Conservation (phyloP, 805 yeast species). For the Yarrowia keelungensis region DNA sequence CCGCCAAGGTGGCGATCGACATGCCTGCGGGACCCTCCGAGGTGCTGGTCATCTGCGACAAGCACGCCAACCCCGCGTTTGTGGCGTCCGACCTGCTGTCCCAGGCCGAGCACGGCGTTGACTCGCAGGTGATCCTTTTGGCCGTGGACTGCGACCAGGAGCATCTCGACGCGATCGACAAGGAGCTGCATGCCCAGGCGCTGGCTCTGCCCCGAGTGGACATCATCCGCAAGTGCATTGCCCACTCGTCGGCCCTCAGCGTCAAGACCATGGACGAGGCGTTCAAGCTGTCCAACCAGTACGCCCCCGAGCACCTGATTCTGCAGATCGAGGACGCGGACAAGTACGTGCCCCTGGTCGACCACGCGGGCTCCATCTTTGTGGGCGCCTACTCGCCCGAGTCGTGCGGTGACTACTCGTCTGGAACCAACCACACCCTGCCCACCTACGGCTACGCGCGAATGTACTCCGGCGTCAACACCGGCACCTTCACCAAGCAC, state of each 20-base stretch:
- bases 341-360: constrained; percentile 71
- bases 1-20: constrained; percentile 93
- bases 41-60: constrained; percentile 92
- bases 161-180: constrained; percentile 73
- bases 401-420: constrained; percentile 96
- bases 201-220: constrained; percentile 85
- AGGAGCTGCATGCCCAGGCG: constrained; percentile 87
- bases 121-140: constrained; percentile 92
- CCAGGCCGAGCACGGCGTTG: constrained; percentile 99
- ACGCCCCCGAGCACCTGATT: constrained; percentile 98
- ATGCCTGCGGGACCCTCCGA: constrained; percentile 99
- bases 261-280: constrained; percentile 81
- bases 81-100: constrained; percentile 96
- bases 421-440: constrained; percentile 97
- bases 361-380: constrained; percentile 95
- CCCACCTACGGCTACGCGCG: constrained; percentile 99
- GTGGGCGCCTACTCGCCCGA: constrained; percentile 98
- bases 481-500: constrained; percentile 93
- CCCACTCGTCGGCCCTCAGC: constrained; percentile 82
- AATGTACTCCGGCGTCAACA: constrained; percentile 96
- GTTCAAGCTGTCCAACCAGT: constrained; percentile 81
- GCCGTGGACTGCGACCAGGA: constrained; percentile 72
- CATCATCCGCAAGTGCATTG: constrained; percentile 88
- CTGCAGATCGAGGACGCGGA: constrained; percentile 85
- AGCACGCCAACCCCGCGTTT: constrained; percentile 86